Base-by-base conservation (phyloP, 2,329 filamentous ascomycete genomes). In the Harringtonia aguacate region DNA sequence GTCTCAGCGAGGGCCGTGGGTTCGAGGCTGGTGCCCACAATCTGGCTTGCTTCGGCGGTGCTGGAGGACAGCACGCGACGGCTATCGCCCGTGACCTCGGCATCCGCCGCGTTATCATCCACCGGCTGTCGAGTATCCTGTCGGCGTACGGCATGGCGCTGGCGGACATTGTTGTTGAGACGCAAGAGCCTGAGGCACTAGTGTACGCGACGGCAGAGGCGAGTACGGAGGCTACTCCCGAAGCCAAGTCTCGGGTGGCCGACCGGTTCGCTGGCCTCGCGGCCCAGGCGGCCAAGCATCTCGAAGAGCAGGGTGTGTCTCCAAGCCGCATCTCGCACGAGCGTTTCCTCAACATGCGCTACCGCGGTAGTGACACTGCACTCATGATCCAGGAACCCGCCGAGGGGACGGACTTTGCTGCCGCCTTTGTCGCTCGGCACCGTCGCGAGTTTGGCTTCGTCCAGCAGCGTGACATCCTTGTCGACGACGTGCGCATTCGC, bases 401-500 rank as follows among this genome's bases (percentile, higher is more conserved):
- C 8, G 77, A 85, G 21, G 75, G 81, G 9, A 94, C 84, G 84
- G 84, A 81, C 1, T 95, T 89, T 62, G 86, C 81, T 3, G 76
- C 81, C 51, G 88, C 86, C 0, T 95, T 97, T 55, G 70, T 94
- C 27, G 79, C 80, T 53, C 86, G 94, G 53, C 89, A 95, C 57
- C 81, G 87, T 41, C 88, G 92, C 57, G 89, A 95, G 57, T 95
- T 95, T 57, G 88, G 88, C 0, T 95, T 95, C 56, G 92, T 95
- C 3, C 72, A 77, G 20, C 85, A 94, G 46, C 73, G 88, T 44
- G 86, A 95, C 53, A 86, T 95, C 45, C 89, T 95, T 38, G 73
- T 95, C 9, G 89, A 95, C 50, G 89, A 95, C 59, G 84, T 95
- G 4, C 79, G 89, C 33, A 85, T 89, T 6, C 75, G 90, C 45